Evolutionary conservation across 352 stramenopile genomes (phyloP).

Genomic region (Phytopythium litorale): DNA sequence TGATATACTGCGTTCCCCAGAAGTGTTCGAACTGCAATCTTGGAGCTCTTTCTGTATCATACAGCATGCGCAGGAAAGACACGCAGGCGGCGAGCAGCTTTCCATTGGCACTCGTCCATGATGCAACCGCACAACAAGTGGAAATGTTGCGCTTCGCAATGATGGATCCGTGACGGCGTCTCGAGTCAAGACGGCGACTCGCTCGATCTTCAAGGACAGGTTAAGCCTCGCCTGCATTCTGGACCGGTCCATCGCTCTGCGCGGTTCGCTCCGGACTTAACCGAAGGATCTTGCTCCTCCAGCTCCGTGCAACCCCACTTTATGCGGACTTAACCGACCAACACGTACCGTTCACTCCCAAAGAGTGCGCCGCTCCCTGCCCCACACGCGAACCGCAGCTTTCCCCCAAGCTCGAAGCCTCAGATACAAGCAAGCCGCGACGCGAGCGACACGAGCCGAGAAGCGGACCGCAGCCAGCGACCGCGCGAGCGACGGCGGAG

Average conservation of each 20-base stretch:
- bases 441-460: conserved; percentile 10
- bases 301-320: too few species aligned
- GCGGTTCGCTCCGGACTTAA: conserved; percentile 1
- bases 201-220: conserved; percentile 3
- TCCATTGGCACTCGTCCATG: neutral
- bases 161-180: neutral
- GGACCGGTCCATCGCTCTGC: neutral
- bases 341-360: neutral
- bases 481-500: neutral
- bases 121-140: neutral
- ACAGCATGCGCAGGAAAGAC: neutral
- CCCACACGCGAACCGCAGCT: conserved; percentile 3
- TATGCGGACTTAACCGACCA: conserved; percentile 13
- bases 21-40: neutral
- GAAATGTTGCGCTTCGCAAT: neutral
- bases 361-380: neutral
- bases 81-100: too few species aligned
- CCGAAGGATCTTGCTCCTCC: neutral
- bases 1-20: neutral
- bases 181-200: neutral
- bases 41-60: neutral
- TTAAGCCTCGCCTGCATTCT: neutral
- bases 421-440: conserved; percentile 15
- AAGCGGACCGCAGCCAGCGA: conserved; percentile 8
- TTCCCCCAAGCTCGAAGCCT: conserved; percentile 6